phyloP scores from a whole-genome alignment of 805 yeast genomes.

The Lipomyces sp. region DNA sequence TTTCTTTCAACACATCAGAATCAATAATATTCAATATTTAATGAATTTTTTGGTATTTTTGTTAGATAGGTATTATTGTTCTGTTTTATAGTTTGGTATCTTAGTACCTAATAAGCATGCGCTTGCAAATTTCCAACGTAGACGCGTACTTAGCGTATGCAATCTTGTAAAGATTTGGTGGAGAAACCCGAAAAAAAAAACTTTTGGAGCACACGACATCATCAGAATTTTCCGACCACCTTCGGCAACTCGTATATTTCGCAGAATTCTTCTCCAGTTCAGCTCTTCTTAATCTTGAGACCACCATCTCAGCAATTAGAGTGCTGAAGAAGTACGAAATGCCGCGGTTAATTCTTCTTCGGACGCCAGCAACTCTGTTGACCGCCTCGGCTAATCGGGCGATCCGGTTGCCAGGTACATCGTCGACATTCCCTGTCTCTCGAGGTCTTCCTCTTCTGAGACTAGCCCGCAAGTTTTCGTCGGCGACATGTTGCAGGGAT shows the following conservation, averaged over 20 bases:
- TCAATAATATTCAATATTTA: neutral
- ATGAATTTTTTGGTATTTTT: neutral
- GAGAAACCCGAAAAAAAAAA: neutral
- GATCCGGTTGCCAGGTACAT: neutral
- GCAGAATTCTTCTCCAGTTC: neutral
- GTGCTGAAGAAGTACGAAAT: neutral
- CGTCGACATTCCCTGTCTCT: neutral
- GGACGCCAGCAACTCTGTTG: constrained; percentile 3
- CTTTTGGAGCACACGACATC: constrained; percentile 5
- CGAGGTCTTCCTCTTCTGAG: neutral
- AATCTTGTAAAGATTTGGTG: neutral
- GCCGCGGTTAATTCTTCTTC: constrained; percentile 9
- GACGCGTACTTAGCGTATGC: neutral
- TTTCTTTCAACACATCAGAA: too few species aligned
- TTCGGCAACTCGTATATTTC: neutral
- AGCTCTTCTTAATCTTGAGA: neutral
- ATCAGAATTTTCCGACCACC: neutral
- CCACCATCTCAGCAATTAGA: neutral
- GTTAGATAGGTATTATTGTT: too few species aligned
- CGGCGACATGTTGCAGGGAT: neutral
- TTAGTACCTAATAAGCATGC: neutral
- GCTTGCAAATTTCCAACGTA: neutral
- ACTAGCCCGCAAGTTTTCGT: constrained; percentile 14
- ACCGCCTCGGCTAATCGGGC: neutral
- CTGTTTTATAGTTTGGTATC: too few species aligned